phyloP scores from a whole-genome alignment of 345 rosid species.

The Raphanus sativus region DNA sequence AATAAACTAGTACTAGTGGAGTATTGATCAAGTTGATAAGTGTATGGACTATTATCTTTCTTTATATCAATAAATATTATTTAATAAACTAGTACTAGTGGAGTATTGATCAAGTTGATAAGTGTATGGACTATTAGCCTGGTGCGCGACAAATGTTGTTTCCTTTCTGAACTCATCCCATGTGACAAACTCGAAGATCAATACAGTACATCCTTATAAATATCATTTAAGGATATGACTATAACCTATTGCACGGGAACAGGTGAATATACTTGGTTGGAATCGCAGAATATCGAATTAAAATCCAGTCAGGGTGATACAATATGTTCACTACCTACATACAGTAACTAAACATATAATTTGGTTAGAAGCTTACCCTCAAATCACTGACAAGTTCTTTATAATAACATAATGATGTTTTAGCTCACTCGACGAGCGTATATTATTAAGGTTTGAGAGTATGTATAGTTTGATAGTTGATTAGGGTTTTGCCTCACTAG shows the following conservation, averaged over 20 bases:
- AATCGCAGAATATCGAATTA: too few relatives aligned
- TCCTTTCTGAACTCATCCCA: slow-evolving; percentile 25
- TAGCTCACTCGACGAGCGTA: too few relatives aligned
- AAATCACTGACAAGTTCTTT: too few relatives aligned
- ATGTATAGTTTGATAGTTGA: too few relatives aligned
- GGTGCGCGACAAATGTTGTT: slow-evolving; percentile 39
- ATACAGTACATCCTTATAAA: slow-evolving; percentile 3
- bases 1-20: neutral
- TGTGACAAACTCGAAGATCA: slow-evolving; percentile 36
- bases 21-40: slow-evolving; percentile 15
- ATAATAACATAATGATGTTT: too few relatives aligned
- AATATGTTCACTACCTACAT: too few relatives aligned
- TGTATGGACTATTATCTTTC: neutral
- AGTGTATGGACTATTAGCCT: slow-evolving; percentile 5
- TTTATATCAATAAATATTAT: neutral
- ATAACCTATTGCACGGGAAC: neutral
- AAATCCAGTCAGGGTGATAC: too few relatives aligned
- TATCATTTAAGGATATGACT: neutral
- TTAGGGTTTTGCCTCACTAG: too few relatives aligned
- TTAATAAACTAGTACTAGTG: neutral
- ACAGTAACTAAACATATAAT: too few relatives aligned
- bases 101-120: slow-evolving; percentile 12
- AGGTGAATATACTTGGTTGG: slow-evolving; percentile 15
- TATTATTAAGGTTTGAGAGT: too few relatives aligned
- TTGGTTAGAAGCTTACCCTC: too few relatives aligned